Evolutionary conservation across 1,139 yeast species (phyloP), one percentile per base, ranked within the genome.

Genomic region (Meyerozyma guilliermondii): DNA sequence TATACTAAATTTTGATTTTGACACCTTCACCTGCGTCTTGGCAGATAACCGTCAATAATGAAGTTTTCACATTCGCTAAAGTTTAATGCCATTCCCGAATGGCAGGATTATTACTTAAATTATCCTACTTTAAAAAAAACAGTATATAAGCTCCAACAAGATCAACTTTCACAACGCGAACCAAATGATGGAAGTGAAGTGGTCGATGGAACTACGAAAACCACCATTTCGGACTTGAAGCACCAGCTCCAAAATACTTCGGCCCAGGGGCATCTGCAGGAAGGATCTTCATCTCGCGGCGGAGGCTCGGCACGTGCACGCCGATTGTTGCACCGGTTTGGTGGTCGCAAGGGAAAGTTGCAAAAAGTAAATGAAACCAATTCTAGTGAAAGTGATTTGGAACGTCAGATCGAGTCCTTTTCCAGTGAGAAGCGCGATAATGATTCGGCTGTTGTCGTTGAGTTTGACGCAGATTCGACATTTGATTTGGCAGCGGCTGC

Each of bases 21-120:
- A 10, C 36, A 9, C 10, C 9, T 4, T 5, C 4, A 3, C n/a
- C 24, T 33, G 36, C 36, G 18, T 11, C 7, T 33, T 33, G 36
- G 20, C 36, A 33, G 13, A 17, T 33, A 33, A 33, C 36, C 14
- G 20, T 9, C 11, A n/a, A 11, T 33, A 24, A 84, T 84, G 92
- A 84, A 84, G 70, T 84, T 84, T 59, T 75, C 84, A 40, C 86
- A 82, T 52, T 80, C 88, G 31, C 68, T 84, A 44, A 86, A 83
- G 62, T 82, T 84, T 63, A 84, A 84, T 59, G 86, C 87, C 18
- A 91, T 84, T 29, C 91, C 92, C 5, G 92, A 84, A 55, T 84
- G 92, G 91, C 74, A 82, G 41, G 80, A 83, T 43, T 63, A 73
- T 47, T 84, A 84, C 56, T 69, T 84, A 47, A 81, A 81, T 57